phyloP scores from a whole-genome alignment of 768 basidiomycete genomes.

The Mycena indigotica region DNA sequence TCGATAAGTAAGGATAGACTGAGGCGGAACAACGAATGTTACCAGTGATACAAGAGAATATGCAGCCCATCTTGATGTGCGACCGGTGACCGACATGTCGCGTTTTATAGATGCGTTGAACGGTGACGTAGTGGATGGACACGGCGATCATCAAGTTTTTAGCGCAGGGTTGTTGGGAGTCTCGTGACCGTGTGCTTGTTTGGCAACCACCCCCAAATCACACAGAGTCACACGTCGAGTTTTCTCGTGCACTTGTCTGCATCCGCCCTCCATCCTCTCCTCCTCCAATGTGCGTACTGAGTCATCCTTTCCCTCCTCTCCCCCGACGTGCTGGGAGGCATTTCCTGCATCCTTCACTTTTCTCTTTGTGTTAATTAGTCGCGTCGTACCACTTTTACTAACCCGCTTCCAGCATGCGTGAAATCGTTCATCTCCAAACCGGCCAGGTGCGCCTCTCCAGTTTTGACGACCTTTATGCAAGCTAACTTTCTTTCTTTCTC shows the following conservation, averaged over 20 bases:
- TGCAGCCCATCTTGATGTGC: not conserved
- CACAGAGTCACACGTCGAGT: not conserved
- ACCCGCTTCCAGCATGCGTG: conserved; percentile 78
- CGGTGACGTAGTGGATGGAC: not conserved
- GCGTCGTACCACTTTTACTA: not conserved
- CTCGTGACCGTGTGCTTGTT: not conserved
- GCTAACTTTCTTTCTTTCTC: conserved; percentile 24
- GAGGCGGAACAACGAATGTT: not conserved
- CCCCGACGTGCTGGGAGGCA: no score
- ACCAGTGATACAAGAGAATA: conserved; percentile 20
- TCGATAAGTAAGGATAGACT: not conserved
- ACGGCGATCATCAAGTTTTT: not conserved
- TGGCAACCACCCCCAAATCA: not conserved
- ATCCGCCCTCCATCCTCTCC: conserved; percentile 6
- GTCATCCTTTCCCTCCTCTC: not conserved
- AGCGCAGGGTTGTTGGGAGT: not conserved
- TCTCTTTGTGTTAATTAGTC: conserved; percentile 20
- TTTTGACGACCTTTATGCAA: conserved; percentile 26
- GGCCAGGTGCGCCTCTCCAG: conserved; percentile 72
- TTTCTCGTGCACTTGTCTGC: not conserved
- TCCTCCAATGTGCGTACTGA: conserved; percentile 34
- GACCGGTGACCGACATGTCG: no score
- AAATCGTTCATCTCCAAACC: conserved; percentile 99
- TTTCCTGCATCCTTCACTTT: no score
- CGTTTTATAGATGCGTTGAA: not conserved